Evolutionary conservation across 1,139 yeast species (phyloP).

Genomic region (Suhomyces anneliseae): DNA sequence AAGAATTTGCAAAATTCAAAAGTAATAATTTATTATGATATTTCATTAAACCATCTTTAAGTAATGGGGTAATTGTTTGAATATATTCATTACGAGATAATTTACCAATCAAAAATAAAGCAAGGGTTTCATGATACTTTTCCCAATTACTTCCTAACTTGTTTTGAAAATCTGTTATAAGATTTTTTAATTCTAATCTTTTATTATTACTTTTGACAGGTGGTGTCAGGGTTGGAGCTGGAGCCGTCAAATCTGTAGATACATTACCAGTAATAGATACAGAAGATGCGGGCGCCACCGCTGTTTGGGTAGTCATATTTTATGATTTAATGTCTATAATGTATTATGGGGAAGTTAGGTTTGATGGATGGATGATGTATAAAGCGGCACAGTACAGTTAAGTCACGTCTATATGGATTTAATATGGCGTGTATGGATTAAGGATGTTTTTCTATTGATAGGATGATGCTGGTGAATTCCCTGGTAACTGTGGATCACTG

Average conservation of each 20-base stretch:
- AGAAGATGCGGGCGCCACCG: conserved; percentile 3
- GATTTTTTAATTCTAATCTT: conserved; percentile 68
- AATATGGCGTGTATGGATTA: too few relatives aligned
- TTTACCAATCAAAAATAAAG: conserved; percentile 75
- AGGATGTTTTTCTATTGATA: too few relatives aligned
- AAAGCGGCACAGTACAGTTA: too few relatives aligned
- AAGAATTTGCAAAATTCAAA: conserved; percentile 80
- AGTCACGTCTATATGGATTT: too few relatives aligned
- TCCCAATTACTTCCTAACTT: conserved; percentile 82
- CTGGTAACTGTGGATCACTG: too few relatives aligned
- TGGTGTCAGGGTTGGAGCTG: conserved; percentile 1
- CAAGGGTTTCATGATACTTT: conserved; percentile 74
- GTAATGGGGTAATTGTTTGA: conserved; percentile 50
- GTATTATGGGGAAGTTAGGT: not conserved
- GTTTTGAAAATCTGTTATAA: conserved; percentile 73
- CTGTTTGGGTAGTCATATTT: conserved; percentile 7
- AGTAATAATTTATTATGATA: conserved; percentile 82
- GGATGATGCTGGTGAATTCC: too few relatives aligned
- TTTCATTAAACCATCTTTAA: conserved; percentile 48
- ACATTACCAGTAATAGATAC: conserved; percentile 3
- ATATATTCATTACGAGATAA: conserved; percentile 76
- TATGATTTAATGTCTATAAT: not conserved
- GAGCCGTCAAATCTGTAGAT: conserved; percentile 5
- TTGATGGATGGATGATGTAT: too few relatives aligned
- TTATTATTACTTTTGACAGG: conserved; percentile 24